Base-by-base conservation (phyloP, 1,284 basidiomycete genomes). In the Ceratobasidium sp. region DNA sequence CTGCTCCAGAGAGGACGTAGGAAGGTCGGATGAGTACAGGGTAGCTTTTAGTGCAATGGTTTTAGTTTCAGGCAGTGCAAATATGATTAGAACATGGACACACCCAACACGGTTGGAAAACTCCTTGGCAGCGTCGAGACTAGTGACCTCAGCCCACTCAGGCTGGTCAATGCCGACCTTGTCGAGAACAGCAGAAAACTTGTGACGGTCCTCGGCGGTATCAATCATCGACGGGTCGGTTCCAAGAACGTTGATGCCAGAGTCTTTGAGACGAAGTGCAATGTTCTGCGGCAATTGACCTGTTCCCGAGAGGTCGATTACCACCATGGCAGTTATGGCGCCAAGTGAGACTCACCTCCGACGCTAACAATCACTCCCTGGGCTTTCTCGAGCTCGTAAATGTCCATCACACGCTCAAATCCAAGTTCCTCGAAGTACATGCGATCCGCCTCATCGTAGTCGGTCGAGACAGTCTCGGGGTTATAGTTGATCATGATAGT, bases 401-500 rank as follows among this genome's bases (percentile, higher is more conserved):
- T 99, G 84, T 99, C 98, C 97, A 99, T 98, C 76, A 99, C 97
- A 72, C 97, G 91, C 85, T 99, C 98, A 83, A 91, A 99, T 73
- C 97, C 95, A 75, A 99, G 89, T 83, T 99, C 97, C 84, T 99
- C 98, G 81, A 99, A 99, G 88, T 99, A 99, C 69, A 99, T 86
- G 75, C 98, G 88, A 81, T 99, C 97, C 24, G 98, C 98, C 86
- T 99, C 98, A 82, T 99, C 98, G 83, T 97, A 99, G 84, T 99
- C 98, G 75, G 98, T 99, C 5, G 96, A 98, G 74, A 99, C 98
- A 3, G 98, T 99, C 85, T 99, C 98, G 19, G 97, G 98, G 85
- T 99, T 99, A 86, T 99, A 99, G 87, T 99, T 99, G 89, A 99
- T 89, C 97, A 99, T 99, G 86, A 99, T 92, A 54, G 98, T 99